Evolutionary conservation across 305 asterid species (phyloP), one percentile per base, ranked within the genome.

Genomic region (Petunia hybrid): DNA sequence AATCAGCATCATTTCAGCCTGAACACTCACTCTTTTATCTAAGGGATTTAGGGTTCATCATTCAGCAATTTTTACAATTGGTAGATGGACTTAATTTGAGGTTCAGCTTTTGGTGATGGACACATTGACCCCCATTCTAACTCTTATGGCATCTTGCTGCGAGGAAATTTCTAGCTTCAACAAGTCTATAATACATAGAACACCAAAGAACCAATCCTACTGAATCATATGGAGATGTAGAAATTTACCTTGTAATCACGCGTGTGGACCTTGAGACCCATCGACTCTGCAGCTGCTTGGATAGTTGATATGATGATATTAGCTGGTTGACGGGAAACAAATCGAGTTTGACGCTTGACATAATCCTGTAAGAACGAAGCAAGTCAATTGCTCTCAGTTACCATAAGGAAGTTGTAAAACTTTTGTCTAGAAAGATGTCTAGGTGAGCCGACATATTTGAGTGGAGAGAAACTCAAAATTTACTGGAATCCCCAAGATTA

Each of bases 281-380:
- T 83, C 64, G 97, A 90, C 80, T 79, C 84, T 42, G 97, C 97
- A 59, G 93, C 98, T 73, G 91, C 88, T 91, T 89, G 96, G 82
- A 94, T 88, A 39, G 95, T 83, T 81, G 92, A 83, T 75, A 91
- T 86, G 43, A 95, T 91, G 76, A 87, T 88, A 80, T 85, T 86
- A 73, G 99, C 97, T 78, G 99, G 97, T 79, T 90, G 82, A 65
- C 97, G 92, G 75, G 98, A 95, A 83, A 95, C 93, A 88, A 95
- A 95, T 83, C 97, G 98, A 83, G 99, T 95, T 87, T 95, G 98
- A 80, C 95, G 86, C 87, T 88, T 90, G 77, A 94, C 89, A 84
- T 87, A 85, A 81, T 95, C 99, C 97, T 95, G 89, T 46, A 80
- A 57, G 36, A 75, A 80, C 31, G 60, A 61, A 79, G 36, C 55